A percentile compares a stretch with the other conserved stretches of the same genome.
Conservation (phyloP, 208 protist species). For the Leishmania major region DNA sequence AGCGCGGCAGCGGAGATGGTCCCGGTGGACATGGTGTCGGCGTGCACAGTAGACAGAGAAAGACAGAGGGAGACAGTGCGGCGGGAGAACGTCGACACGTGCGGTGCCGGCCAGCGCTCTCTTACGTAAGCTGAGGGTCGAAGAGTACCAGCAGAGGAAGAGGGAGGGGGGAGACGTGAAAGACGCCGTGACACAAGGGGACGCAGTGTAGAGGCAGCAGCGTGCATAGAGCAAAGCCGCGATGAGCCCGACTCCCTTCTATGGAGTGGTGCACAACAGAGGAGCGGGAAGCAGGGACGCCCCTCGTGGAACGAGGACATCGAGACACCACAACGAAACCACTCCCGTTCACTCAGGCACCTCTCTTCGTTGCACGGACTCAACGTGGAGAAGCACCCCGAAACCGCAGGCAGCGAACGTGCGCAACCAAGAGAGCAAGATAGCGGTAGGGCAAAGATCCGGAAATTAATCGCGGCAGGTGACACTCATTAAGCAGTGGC, state of each 20-base stretch:
- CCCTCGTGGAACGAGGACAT: neutral
- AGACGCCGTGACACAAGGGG: neutral
- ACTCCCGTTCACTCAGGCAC: neutral
- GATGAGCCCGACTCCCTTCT: neutral
- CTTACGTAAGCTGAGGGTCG: neutral
- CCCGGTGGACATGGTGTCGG: slow-evolving; percentile 62
- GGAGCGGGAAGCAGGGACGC: neutral
- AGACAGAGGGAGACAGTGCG: neutral
- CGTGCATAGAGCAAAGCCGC: neutral
- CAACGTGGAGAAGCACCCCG: neutral
- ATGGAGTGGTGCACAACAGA: neutral
- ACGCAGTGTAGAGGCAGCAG: neutral
- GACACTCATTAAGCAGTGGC: neutral
- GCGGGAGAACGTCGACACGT: neutral
- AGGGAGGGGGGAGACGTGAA: neutral
- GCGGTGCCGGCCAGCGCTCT: neutral
- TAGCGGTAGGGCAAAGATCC: neutral
- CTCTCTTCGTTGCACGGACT: neutral
- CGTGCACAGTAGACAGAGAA: neutral
- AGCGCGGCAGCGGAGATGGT: slow-evolving; percentile 58
- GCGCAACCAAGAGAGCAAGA: too few relatives aligned
- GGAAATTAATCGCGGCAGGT: neutral
- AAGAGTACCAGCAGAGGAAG: neutral
- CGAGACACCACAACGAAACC: neutral
- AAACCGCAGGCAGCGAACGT: neutral